Base-by-base conservation (phyloP, 2,329 filamentous ascomycete genomes). In the Elsinoe australis region DNA sequence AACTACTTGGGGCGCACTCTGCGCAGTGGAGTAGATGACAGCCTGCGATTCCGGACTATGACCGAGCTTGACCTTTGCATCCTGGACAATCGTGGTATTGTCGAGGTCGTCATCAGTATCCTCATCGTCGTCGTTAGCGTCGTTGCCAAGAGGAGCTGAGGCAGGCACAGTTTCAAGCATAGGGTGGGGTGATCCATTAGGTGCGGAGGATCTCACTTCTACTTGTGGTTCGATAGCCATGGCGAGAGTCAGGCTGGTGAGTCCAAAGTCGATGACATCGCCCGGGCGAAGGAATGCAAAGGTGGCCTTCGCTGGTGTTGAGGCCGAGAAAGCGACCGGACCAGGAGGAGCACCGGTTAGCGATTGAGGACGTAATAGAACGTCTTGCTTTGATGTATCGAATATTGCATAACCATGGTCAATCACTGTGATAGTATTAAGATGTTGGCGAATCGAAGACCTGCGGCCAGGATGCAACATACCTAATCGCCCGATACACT, bases 31-130 rank as follows among this genome's bases (percentile, higher is more conserved):
- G 12, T 5, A 48, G 26, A 32, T 2, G n/a, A 14, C 9, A 10
- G 21, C 9, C 10, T 29, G 45, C 3, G 31, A 36, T 10, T 21
- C 19, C 14, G 34, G 34, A 12, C 33, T 48, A 5, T 19, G 32
- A 4, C 12, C 21, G 10, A 12, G 18, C 29, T 8, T 6, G 29
- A 10, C 8, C 17, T 3, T 17, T 32, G 18, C 12, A 5, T 8
- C 12, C 22, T n/a, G 1, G 18, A 8, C 21, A 32, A 19, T 15
- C n/a, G n/a, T n/a, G n/a, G n/a, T n/a, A n/a, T n/a, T n/a, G n/a
- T n/a, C n/a, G n/a, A n/a, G n/a, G n/a, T n/a, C n/a, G n/a, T 39
- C 45, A 12, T 38, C 45, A 12, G 12, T 22, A 19, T 48, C 45
- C 5, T 19, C 8, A 9, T 39, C 32, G 7, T 48, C 45, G 12